phyloP scores from a whole-genome alignment of 805 yeast species.

The Yamadazyma philogaea region DNA sequence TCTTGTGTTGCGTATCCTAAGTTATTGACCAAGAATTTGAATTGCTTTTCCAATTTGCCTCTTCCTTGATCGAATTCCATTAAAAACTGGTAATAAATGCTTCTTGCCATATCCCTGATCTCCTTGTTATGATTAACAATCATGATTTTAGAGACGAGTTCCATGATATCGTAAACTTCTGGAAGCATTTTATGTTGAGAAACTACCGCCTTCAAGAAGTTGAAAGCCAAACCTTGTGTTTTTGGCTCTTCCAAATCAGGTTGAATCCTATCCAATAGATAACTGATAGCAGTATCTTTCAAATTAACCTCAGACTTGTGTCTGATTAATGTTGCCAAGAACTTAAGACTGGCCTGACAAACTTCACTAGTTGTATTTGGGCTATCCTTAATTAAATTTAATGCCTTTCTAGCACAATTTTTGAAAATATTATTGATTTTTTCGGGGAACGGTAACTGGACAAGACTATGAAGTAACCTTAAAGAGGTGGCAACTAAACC shows the following conservation, averaged over 20 bases:
- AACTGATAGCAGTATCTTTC: conserved; percentile 70
- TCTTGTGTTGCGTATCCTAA: conserved; percentile 78
- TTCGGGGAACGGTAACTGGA: conserved; percentile 61
- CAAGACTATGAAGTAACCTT: conserved; percentile 55
- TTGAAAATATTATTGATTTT: conserved; percentile 52
- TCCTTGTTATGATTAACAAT: conserved; percentile 82
- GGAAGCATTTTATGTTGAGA: conserved; percentile 73
- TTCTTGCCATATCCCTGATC: conserved; percentile 80
- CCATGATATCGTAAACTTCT: conserved; percentile 88
- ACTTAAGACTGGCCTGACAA: conserved; percentile 75
- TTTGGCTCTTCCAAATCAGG: conserved; percentile 91
- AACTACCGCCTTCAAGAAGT: conserved; percentile 75
- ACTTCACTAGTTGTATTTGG: conserved; percentile 77
- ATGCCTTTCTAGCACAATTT: conserved; percentile 55
- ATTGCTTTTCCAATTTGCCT: conserved; percentile 77
- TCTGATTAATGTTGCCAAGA: conserved; percentile 68
- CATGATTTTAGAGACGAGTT: conserved; percentile 76
- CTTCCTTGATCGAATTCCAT: conserved; percentile 94
- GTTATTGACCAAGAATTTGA: conserved; percentile 76
- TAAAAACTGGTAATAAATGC: conserved; percentile 77
- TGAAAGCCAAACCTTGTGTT: conserved; percentile 83
- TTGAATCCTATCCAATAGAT: conserved; percentile 64
- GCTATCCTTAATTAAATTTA: conserved; percentile 65
- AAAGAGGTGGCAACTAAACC: conserved; percentile 69
- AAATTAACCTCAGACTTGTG: conserved; percentile 62